Evolutionary conservation across 176 grass and related monocot species (phyloP).

Genomic region (Pharus latifolius): DNA sequence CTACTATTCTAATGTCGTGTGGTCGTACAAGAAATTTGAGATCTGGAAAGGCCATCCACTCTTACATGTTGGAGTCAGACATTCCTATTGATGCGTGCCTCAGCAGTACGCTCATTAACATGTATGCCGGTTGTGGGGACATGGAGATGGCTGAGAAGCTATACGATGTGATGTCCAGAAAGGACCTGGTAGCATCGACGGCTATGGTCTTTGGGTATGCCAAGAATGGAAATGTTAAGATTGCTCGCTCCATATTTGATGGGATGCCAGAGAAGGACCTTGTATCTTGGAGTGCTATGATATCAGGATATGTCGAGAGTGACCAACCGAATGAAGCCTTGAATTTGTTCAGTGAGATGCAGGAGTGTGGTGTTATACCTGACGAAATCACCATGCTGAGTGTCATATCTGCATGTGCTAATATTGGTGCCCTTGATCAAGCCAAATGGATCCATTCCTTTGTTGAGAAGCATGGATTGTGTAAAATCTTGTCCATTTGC

Average conservation of each 20-base stretch:
- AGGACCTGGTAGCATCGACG: slow-evolving; percentile 53
- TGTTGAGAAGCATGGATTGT: slow-evolving; percentile 38
- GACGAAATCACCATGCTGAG: slow-evolving; percentile 65
- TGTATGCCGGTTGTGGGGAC: slow-evolving; percentile 56
- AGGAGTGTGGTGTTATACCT: slow-evolving; percentile 25
- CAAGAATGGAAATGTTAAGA: slow-evolving; percentile 49
- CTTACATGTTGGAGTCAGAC: slow-evolving; percentile 53
- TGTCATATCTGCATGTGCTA: slow-evolving; percentile 75
- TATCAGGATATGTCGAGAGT: slow-evolving; percentile 61
- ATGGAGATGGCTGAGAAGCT: slow-evolving; percentile 57
- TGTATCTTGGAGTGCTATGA: slow-evolving; percentile 90
- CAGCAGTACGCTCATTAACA: slow-evolving; percentile 55
- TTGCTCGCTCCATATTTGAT: slow-evolving; percentile 67
- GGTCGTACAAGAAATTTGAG: slow-evolving; percentile 29
- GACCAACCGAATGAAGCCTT: slow-evolving; percentile 51
- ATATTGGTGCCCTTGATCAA: slow-evolving; percentile 56
- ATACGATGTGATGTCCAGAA: slow-evolving; percentile 35
- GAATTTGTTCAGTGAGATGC: slow-evolving; percentile 65
- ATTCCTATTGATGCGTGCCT: slow-evolving; percentile 31
- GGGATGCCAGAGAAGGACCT: slow-evolving; percentile 62
- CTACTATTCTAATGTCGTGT: slow-evolving; percentile 62
- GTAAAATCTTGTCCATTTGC: slow-evolving; percentile 30
- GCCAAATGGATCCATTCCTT: slow-evolving; percentile 55
- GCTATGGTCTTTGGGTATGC: slow-evolving; percentile 69
- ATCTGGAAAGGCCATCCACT: slow-evolving; percentile 46